Percentiles rank a stretch among this genome's conserved stretches.
Evolutionary conservation across 1,284 basidiomycete genomes (phyloP).

Genomic region (Tilletia indica): DNA sequence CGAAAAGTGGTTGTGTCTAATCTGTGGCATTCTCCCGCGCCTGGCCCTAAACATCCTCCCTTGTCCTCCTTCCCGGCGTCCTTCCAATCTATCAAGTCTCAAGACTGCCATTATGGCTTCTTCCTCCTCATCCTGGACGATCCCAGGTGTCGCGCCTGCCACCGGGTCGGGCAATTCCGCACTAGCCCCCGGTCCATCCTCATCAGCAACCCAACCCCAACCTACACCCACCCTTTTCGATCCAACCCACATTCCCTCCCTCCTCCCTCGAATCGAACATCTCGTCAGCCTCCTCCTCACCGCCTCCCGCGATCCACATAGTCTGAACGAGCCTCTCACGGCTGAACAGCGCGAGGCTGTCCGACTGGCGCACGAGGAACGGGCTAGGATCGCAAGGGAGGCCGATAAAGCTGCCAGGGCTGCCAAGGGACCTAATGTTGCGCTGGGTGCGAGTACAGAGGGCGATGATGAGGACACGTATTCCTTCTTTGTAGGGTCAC

Average conservation of each 20-base stretch:
- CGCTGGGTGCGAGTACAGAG: conserved; percentile 3
- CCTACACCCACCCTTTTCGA: conserved; percentile 2
- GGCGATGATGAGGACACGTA: conserved; percentile 12
- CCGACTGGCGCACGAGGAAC: conserved; percentile 3
- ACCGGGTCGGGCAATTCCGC: not conserved
- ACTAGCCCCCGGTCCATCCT: not conserved
- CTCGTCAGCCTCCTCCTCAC: not conserved
- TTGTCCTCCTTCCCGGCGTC: too few relatives aligned
- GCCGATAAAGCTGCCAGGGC: not conserved
- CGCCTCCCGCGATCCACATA: conserved; percentile 10
- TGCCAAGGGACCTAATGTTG: conserved; percentile 7
- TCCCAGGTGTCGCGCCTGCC: not conserved
- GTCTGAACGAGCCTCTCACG: conserved; percentile 10
- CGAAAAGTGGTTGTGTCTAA: too few relatives aligned
- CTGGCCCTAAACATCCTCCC: too few relatives aligned
- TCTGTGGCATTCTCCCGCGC: too few relatives aligned
- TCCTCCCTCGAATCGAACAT: conserved; percentile 13
- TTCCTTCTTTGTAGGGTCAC: not conserved
- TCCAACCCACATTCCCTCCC: conserved; percentile 9
- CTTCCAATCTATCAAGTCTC: not conserved
- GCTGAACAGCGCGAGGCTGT: conserved; percentile 7
- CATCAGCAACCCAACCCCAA: not conserved
- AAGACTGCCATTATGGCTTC: not conserved
- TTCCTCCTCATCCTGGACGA: too few relatives aligned
- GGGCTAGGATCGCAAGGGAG: not conserved